phyloP scores from a whole-genome alignment of 1,284 basidiomycete species.

The Trametes versicolor region DNA sequence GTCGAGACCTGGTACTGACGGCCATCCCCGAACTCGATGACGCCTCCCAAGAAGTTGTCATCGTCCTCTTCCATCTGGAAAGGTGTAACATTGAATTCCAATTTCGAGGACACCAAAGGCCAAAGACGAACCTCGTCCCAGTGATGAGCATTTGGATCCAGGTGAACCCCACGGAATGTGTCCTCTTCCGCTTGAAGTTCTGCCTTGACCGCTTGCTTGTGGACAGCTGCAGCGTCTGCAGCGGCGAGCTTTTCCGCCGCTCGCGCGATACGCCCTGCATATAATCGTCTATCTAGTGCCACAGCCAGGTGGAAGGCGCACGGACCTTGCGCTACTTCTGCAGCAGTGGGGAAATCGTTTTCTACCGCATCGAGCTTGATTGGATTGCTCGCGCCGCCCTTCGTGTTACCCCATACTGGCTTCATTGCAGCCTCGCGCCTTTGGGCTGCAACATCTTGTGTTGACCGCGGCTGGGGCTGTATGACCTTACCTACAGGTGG shows the following conservation, averaged over 20 bases:
- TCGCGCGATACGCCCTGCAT: constrained; percentile 41
- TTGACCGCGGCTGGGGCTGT: constrained; percentile 68
- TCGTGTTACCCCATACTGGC: constrained; percentile 73
- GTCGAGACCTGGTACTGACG: constrained; percentile 82
- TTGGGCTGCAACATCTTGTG: constrained; percentile 47
- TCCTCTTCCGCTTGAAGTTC: constrained; percentile 84
- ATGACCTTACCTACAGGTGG: constrained; percentile 71
- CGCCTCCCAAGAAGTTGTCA: constrained; percentile 87
- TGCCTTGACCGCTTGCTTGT: constrained; percentile 71
- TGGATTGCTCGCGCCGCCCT: constrained; percentile 46
- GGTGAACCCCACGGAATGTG: constrained; percentile 90
- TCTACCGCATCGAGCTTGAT: constrained; percentile 52
- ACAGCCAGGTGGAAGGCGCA: constrained; percentile 1
- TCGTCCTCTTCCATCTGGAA: constrained; percentile 88
- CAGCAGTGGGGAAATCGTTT: constrained; percentile 90
- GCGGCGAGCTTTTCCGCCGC: constrained; percentile 42
- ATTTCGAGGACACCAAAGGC: constrained; percentile 1
- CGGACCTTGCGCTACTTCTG: constrained; percentile 87
- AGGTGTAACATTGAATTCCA: background rate
- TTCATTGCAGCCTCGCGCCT: constrained; percentile 58
- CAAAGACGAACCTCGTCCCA: constrained; percentile 88
- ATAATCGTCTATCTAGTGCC: constrained; percentile 6
- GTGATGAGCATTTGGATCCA: constrained; percentile 92
- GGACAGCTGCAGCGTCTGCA: constrained; percentile 52
- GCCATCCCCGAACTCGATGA: constrained; percentile 94